phyloP scores from a whole-genome alignment of 2,329 filamentous ascomycete genomes.

The Eurotiales sp. region DNA sequence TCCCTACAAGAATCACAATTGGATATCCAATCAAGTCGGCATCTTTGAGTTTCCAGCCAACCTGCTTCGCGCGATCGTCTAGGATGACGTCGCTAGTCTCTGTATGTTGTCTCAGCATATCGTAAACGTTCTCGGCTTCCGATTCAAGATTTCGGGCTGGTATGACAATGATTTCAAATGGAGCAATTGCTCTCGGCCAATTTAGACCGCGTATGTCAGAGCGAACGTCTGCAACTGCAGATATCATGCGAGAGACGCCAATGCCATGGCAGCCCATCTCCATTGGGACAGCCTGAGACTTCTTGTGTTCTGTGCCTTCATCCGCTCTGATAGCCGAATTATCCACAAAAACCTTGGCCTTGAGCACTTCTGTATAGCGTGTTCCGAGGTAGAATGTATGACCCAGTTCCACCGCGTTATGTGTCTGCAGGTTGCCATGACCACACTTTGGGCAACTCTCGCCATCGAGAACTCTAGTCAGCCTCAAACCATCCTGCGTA shows the following conservation, averaged over 20 bases:
- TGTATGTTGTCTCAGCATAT: slow-evolving; percentile 45
- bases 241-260: slow-evolving; percentile 85
- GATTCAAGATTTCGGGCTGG: slow-evolving; percentile 44
- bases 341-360: slow-evolving; percentile 56
- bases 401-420: slow-evolving; percentile 80
- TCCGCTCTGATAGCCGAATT: slow-evolving; percentile 19
- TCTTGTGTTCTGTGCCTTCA: slow-evolving; percentile 21
- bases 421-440: slow-evolving; percentile 58
- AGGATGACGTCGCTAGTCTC: slow-evolving; percentile 58
- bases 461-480: slow-evolving; percentile 63
- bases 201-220: slow-evolving; percentile 71
- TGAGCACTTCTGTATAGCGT: slow-evolving; percentile 74
- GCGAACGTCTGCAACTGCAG: slow-evolving; percentile 73
- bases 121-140: slow-evolving; percentile 60
- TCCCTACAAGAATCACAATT: slow-evolving; percentile 74
- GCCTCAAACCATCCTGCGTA: slow-evolving; percentile 50
- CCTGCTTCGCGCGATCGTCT: slow-evolving; percentile 65
- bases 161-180: slow-evolving; percentile 73
- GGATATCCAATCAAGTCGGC: slow-evolving; percentile 89
- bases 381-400: slow-evolving; percentile 95
- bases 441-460: slow-evolving; percentile 71
- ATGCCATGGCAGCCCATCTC: slow-evolving; percentile 98
- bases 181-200: slow-evolving; percentile 84
- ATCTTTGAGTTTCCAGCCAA: slow-evolving; percentile 86
- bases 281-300: slow-evolving; percentile 51